A percentile compares a stretch with the other conserved stretches of the same genome.
Conservation (phyloP, 1,284 basidiomycete genomes). For the Apiotrichum porosum region DNA sequence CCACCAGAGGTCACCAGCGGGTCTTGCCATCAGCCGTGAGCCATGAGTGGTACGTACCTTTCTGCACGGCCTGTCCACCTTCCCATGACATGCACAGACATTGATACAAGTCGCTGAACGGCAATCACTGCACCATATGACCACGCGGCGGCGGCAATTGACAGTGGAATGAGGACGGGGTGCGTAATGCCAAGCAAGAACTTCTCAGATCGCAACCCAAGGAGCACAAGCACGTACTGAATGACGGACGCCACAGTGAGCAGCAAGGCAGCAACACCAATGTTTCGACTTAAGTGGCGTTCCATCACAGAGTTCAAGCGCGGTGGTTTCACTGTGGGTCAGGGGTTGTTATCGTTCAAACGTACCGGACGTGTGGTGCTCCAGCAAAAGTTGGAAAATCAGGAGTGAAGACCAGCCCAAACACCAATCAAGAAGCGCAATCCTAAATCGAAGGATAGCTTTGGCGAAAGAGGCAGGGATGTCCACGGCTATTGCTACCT, state of each 20-base stretch:
- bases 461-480: slow-evolving; percentile 65
- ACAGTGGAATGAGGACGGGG: neutral
- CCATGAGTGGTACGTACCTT: no score
- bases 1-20: neutral
- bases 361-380: neutral
- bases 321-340: neutral
- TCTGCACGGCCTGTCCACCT: neutral
- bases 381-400: slow-evolving; percentile 49
- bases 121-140: slow-evolving; percentile 2
- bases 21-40: no score
- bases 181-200: slow-evolving; percentile 9
- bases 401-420: slow-evolving; percentile 60
- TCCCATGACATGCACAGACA: neutral
- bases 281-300: neutral
- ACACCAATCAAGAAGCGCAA: slow-evolving; percentile 64
- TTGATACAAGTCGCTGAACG: neutral
- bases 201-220: neutral
- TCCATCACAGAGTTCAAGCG: neutral
- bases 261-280: no score
- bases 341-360: no score
- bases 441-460: slow-evolving; percentile 65
- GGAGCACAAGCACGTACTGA: neutral
- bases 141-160: slow-evolving; percentile 55
- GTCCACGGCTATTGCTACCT: slow-evolving; percentile 58
- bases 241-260: neutral